These are phyloP conservation scores for Candida incommunis DNA, from an alignment of 805 yeast species.

Conservation along the genomic window DNA sequence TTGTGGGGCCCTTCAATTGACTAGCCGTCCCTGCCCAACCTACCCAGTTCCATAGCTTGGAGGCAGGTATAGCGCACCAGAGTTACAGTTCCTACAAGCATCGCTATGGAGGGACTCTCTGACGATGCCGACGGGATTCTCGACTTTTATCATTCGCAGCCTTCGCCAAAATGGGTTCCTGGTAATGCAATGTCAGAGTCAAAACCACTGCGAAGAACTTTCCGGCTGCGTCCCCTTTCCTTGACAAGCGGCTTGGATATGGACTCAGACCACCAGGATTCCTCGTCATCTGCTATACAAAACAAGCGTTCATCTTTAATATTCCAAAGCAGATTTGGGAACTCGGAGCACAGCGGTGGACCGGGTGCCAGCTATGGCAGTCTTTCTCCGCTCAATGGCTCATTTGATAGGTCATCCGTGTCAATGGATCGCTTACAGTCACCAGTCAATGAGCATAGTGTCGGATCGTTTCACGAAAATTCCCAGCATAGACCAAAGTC, in stretches of 20 bases:
- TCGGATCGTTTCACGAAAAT: too few relatives aligned
- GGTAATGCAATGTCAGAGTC: background rate
- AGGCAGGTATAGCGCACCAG: too few relatives aligned
- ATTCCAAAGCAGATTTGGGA: background rate
- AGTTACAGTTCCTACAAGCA: too few relatives aligned
- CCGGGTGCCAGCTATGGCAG: background rate
- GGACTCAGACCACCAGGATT: background rate
- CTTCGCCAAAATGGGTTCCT: background rate
- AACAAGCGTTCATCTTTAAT: background rate
- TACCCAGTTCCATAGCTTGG: too few relatives aligned
- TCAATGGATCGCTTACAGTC: background rate
- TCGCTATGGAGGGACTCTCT: background rate
- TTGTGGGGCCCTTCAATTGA: too few relatives aligned
- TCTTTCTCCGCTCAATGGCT: background rate
- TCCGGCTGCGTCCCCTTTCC: background rate
- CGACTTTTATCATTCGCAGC: conserved; percentile 3
- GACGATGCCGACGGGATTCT: conserved; percentile 3
- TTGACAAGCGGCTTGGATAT: background rate
- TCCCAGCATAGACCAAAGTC: background rate
- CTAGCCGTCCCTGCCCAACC: too few relatives aligned
- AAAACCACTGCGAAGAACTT: background rate
- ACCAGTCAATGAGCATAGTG: too few relatives aligned
- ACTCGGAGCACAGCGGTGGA: background rate
- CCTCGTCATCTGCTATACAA: background rate
- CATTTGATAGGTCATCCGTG: background rate